phyloP scores from a whole-genome alignment of 2,329 filamentous ascomycete genomes.

The Botryotinia globosa region DNA sequence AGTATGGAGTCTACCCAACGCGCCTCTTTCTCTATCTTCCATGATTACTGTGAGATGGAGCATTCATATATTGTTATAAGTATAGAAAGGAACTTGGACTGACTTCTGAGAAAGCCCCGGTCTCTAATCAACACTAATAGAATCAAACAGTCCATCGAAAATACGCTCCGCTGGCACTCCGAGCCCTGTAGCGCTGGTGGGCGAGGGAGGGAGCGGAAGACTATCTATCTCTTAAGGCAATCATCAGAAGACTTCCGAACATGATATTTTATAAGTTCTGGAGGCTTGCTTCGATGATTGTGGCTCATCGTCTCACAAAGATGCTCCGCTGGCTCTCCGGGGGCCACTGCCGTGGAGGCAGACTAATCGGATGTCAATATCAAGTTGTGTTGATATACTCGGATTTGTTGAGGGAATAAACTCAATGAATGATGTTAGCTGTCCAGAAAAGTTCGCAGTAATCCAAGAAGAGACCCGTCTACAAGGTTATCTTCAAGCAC shows the following conservation, averaged over 20 bases:
- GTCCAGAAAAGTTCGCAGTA: no score
- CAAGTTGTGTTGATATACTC: neutral
- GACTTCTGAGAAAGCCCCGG: neutral
- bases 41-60: no score
- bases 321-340: neutral
- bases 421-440: neutral
- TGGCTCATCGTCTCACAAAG: neutral
- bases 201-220: neutral
- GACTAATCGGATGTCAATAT: neutral
- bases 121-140: neutral
- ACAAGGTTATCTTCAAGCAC: neutral
- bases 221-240: neutral
- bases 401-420: neutral
- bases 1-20: neutral
- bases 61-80: no score
- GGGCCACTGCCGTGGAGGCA: conserved; percentile 1
- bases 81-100: neutral
- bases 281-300: neutral
- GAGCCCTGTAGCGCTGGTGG: neutral
- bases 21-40: neutral
- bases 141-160: neutral
- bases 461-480: neutral
- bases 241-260: neutral
- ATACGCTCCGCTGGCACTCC: neutral
- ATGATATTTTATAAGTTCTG: neutral